phyloP scores from a whole-genome alignment of 371 early-diverging fungal genomes.

The Zychaea mexicana region DNA sequence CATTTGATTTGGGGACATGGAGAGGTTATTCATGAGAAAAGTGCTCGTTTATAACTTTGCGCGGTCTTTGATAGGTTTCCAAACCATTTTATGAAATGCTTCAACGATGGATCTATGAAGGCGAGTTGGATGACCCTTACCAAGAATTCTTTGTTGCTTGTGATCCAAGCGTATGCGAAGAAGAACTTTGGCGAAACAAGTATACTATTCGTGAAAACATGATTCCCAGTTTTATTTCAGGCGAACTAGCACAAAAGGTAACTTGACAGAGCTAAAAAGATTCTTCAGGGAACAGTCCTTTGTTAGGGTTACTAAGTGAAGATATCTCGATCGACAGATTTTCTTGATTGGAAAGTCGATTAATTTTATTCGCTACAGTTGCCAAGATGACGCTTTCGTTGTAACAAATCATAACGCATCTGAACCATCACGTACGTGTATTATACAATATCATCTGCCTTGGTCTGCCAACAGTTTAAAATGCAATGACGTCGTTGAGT shows the following conservation, averaged over 20 bases:
- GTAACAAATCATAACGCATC: slow-evolving; percentile 21
- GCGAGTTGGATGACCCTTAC: slow-evolving; percentile 93
- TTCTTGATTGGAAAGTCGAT: slow-evolving; percentile 92
- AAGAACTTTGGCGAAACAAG: slow-evolving; percentile 81
- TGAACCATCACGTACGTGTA: neutral
- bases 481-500: no score
- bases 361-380: slow-evolving; percentile 89
- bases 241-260: slow-evolving; percentile 82
- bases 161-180: slow-evolving; percentile 55
- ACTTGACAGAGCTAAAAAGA: neutral
- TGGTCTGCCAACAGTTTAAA: no score
- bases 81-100: slow-evolving; percentile 90
- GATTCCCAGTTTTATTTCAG: slow-evolving; percentile 84
- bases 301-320: slow-evolving; percentile 1
- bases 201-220: slow-evolving; percentile 76
- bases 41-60: no score
- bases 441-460: neutral
- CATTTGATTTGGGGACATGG: no score
- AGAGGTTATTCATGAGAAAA: no score
- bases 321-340: slow-evolving; percentile 52
- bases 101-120: slow-evolving; percentile 93
- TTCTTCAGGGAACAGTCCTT: neutral
- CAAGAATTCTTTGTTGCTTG: slow-evolving; percentile 89
- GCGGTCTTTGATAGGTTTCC: slow-evolving; percentile 55
- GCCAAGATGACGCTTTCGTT: slow-evolving; percentile 63